Conservation (phyloP, 2,329 filamentous ascomycete genomes). For the Pseudogymnoascus sp. region DNA sequence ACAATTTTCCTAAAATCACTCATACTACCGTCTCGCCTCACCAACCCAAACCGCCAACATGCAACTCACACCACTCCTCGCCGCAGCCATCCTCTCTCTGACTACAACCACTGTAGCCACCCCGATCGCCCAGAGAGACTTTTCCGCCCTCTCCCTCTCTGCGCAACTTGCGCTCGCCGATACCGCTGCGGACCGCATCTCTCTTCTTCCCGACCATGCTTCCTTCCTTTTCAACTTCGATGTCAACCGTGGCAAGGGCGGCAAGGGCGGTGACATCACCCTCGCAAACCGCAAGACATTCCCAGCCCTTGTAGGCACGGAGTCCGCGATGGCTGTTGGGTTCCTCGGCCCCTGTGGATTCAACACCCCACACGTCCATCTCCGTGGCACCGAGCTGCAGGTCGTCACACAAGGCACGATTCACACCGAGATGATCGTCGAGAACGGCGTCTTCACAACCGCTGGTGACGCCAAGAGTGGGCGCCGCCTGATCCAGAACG, state of each 20-base stretch:
- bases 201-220: constrained; percentile 36
- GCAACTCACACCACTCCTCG: constrained; percentile 30
- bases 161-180: constrained; percentile 24
- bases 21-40: background rate
- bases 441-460: constrained; percentile 39
- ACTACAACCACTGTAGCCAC: constrained; percentile 27
- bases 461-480: constrained; percentile 28
- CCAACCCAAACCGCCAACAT: constrained; percentile 26
- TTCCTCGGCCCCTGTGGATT: constrained; percentile 46
- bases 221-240: constrained; percentile 46
- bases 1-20: constrained; percentile 10
- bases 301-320: constrained; percentile 47
- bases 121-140: constrained; percentile 20
- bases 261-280: constrained; percentile 42
- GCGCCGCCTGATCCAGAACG: constrained; percentile 34
- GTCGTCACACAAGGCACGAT: constrained; percentile 42
- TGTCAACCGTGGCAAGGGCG: constrained; percentile 28
- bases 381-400: constrained; percentile 46
- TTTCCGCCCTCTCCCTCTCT: constrained; percentile 14
- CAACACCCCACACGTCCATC: constrained; percentile 50
- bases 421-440: constrained; percentile 45
- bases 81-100: constrained; percentile 35
- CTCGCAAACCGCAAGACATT: constrained; percentile 49
- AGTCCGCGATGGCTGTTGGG: constrained; percentile 43
- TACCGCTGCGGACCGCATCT: constrained; percentile 37